Evolutionary conservation across 441 rosid species (phyloP).

Genomic region (Lepidium campestre): DNA sequence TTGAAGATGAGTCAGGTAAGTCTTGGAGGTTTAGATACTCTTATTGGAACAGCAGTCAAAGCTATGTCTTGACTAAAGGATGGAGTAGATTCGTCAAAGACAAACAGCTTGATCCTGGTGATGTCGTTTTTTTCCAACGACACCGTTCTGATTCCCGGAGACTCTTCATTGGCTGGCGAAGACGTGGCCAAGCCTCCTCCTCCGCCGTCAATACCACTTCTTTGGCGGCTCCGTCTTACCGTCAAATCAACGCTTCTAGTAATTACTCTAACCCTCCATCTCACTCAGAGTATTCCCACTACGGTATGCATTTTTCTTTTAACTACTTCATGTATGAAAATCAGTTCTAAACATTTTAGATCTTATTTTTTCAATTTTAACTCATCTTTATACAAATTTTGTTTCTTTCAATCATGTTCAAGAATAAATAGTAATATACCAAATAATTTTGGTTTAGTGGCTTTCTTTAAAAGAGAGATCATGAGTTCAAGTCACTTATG

Average conservation of each 20-base stretch:
- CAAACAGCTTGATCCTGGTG: constrained; percentile 90
- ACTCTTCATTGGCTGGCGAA: constrained; percentile 75
- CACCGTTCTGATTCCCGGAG: constrained; percentile 52
- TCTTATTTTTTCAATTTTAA: not conserved
- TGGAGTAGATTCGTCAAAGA: constrained; percentile 96
- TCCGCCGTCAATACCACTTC: constrained; percentile 1
- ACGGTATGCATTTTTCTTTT: constrained; percentile 8
- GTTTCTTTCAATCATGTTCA: not conserved
- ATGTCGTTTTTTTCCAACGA: constrained; percentile 67
- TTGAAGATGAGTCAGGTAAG: constrained; percentile 84
- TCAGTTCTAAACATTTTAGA: not conserved
- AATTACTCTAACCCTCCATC: constrained; percentile 12
- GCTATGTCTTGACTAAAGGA: constrained; percentile 93
- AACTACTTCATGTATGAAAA: not conserved
- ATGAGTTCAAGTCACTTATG: no score
- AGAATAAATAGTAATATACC: no score
- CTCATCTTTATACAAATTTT: no score
- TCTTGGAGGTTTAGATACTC: constrained; percentile 85
- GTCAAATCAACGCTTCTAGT: constrained; percentile 11
- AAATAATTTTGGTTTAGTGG: no score
- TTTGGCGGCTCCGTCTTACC: constrained; percentile 9
- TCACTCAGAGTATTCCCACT: constrained; percentile 22
- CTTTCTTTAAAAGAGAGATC: no score
- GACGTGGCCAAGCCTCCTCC: constrained; percentile 34
- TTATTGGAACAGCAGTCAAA: constrained; percentile 96